Percentiles rank a stretch among this genome's conserved stretches.
Conservation (phyloP, 331 rosid genomes). For the Pyrus hybrid region DNA sequence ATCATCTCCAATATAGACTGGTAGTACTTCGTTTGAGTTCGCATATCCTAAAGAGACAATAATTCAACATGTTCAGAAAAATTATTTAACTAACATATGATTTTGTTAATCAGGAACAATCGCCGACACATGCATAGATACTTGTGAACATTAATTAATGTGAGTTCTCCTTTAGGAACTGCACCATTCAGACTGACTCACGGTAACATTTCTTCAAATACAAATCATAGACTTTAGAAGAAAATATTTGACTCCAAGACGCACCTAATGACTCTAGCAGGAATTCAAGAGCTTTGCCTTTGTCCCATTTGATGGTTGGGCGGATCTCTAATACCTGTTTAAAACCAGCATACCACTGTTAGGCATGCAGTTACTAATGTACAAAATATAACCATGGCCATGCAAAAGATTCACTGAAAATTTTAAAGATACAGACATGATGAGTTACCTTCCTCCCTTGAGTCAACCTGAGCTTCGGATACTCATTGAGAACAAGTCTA, state of each 20-base stretch:
- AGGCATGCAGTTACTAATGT: not conserved
- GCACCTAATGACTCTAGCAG: slow-evolving; percentile 70
- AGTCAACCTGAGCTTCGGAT: slow-evolving; percentile 58
- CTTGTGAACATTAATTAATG: not conserved
- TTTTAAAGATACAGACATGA: too few relatives aligned
- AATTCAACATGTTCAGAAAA: not conserved
- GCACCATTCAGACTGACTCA: not conserved
- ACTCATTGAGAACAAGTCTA: slow-evolving; percentile 48
- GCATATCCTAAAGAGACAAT: slow-evolving; percentile 40
- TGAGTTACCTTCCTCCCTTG: slow-evolving; percentile 67
- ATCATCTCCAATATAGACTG: slow-evolving; percentile 90
- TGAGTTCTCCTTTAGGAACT: not conserved
- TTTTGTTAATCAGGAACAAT: not conserved
- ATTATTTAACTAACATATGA: too few relatives aligned
- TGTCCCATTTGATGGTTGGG: slow-evolving; percentile 96
- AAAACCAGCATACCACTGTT: not conserved
- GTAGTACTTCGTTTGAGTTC: slow-evolving; percentile 61
- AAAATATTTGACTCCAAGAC: slow-evolving; percentile 6
- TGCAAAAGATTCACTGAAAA: not conserved
- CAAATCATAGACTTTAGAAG: not conserved
- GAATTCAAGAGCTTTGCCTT: slow-evolving; percentile 87
- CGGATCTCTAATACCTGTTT: slow-evolving; percentile 71
- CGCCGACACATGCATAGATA: not conserved
- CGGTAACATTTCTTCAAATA: too few relatives aligned
- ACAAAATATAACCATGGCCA: not conserved